Evolutionary conservation across 805 yeast genomes (phyloP).

Genomic region (Metschnikowia drakensbergensis): DNA sequence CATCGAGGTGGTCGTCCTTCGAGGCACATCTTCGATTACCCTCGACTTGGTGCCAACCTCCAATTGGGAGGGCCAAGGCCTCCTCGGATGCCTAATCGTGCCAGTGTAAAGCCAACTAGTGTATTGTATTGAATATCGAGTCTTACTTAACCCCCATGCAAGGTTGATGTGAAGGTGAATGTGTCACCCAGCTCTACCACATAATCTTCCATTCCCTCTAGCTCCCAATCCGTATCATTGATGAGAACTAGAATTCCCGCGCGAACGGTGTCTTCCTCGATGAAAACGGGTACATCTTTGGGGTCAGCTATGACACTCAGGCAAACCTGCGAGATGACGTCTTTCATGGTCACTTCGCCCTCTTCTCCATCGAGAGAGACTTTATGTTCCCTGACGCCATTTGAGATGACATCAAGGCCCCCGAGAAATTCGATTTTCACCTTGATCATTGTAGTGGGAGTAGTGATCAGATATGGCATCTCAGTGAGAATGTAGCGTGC

Average conservation of each 20-base stretch:
- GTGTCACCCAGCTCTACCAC: constrained; percentile 72
- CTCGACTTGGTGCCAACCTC: constrained; percentile 41
- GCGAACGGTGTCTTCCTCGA: constrained; percentile 77
- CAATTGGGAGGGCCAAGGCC: constrained; percentile 63
- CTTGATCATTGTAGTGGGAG: constrained; percentile 21
- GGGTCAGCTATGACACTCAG: constrained; percentile 53
- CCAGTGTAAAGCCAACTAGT: not conserved
- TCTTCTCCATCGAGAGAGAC: constrained; percentile 42
- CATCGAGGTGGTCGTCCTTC: constrained; percentile 26
- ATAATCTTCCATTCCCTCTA: constrained; percentile 84
- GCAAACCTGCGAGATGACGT: constrained; percentile 54
- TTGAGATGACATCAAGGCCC: constrained; percentile 79
- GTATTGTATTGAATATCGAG: not conserved
- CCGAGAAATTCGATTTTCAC: constrained; percentile 53
- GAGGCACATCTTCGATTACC: constrained; percentile 24
- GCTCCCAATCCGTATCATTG: constrained; percentile 96
- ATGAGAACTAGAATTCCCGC: constrained; percentile 91
- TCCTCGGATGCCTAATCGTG: constrained; percentile 62
- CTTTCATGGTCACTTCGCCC: constrained; percentile 42
- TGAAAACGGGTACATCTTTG: constrained; percentile 66
- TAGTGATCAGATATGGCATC: not conserved
- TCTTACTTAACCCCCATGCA: constrained; percentile 77
- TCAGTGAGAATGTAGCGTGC: constrained; percentile 1
- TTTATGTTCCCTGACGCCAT: constrained; percentile 51
- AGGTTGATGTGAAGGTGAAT: constrained; percentile 84